phyloP scores from a whole-genome alignment of 129 eudicot genomes.

The Flaveria brownii region DNA sequence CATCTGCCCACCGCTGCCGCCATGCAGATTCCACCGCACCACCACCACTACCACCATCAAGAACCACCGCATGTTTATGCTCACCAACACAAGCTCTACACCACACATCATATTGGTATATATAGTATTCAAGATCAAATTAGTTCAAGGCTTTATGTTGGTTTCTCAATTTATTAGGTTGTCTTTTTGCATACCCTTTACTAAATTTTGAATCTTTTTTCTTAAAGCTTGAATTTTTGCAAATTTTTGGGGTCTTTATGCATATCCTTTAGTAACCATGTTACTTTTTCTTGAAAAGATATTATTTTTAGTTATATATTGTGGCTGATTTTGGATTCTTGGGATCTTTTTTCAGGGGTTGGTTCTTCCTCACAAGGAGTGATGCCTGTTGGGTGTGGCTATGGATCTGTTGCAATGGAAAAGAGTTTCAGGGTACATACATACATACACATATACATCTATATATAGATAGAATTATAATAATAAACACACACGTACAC shows the following conservation, averaged over 20 bases:
- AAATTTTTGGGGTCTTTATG: background rate
- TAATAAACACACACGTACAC: conserved; percentile 11
- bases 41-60: conserved; percentile 32
- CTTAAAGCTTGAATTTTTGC: background rate
- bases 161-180: background rate
- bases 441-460: background rate
- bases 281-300: background rate
- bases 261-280: background rate
- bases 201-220: background rate
- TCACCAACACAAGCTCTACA: conserved; percentile 41
- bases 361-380: conserved; percentile 56
- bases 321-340: conserved; percentile 1
- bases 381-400: conserved; percentile 56
- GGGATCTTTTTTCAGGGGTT: conserved; percentile 46
- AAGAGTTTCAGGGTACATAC: conserved; percentile 77
- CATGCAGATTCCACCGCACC: conserved; percentile 33
- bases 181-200: conserved; percentile 6
- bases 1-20: conserved; percentile 35
- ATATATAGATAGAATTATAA: too few species aligned
- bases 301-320: conserved; percentile 10
- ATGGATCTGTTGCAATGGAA: conserved; percentile 96
- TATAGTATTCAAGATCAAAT: background rate
- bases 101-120: conserved; percentile 42
- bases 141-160: background rate
- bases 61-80: conserved; percentile 30